Percentiles rank a stretch among this genome's conserved stretches.
Conservation (phyloP, 192 early-diverging fungal species). For the Jimgerdemannia flammicorona region DNA sequence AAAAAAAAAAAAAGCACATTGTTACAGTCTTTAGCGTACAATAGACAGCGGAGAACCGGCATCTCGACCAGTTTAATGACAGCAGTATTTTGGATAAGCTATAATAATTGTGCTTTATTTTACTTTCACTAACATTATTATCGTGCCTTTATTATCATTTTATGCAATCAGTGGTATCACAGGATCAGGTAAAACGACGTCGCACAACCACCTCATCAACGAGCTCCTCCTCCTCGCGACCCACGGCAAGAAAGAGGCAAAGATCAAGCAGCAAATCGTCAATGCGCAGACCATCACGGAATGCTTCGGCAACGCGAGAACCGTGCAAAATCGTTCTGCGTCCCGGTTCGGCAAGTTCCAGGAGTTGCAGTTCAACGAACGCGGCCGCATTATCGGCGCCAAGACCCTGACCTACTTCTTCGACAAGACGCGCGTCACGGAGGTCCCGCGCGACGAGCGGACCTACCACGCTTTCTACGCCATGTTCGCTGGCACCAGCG, state of each 20-base stretch:
- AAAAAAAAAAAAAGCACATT: too few relatives aligned
- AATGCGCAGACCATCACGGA: constrained; percentile 70
- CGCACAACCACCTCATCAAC: constrained; percentile 63
- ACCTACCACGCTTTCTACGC: constrained; percentile 82
- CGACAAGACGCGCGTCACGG: constrained; percentile 57
- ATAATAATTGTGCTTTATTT: too few relatives aligned
- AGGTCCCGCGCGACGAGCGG: constrained; percentile 53
- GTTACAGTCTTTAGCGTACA: constrained; percentile 46
- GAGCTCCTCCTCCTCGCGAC: constrained; percentile 74
- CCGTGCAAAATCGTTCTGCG: constrained; percentile 56
- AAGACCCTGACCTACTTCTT: constrained; percentile 72
- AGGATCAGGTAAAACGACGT: constrained; percentile 83
- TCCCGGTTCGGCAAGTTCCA: constrained; percentile 79
- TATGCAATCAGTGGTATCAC: constrained; percentile 64
- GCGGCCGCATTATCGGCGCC: constrained; percentile 77
- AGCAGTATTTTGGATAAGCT: background rate
- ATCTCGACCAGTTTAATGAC: constrained; percentile 54
- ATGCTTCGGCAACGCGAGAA: constrained; percentile 74
- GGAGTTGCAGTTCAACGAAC: constrained; percentile 87
- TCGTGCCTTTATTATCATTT: background rate
- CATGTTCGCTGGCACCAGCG: constrained; percentile 72
- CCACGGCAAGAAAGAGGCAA: constrained; percentile 71
- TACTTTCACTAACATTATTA: too few relatives aligned
- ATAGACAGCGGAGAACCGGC: constrained; percentile 66
- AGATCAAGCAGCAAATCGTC: constrained; percentile 65